A percentile compares a stretch with the other conserved stretches of the same genome.
These are phyloP conservation scores for Beauveria bassiana DNA, from an alignment of 2,329 filamentous ascomycete genomes.

Conservation along the genomic window DNA sequence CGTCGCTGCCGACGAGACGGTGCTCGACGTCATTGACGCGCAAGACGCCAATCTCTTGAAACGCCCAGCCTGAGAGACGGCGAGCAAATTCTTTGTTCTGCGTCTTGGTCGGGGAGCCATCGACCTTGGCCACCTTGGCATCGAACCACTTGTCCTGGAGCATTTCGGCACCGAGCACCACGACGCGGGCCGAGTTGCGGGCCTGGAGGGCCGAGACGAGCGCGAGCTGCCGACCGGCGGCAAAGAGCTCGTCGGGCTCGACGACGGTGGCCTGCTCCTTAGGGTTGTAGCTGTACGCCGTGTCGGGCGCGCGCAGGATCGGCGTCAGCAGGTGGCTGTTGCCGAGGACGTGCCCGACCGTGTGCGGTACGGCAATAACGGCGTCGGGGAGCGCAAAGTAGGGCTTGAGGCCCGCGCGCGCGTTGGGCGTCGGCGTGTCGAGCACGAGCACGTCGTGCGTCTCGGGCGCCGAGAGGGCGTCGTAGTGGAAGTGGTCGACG, in stretches of 20 bases:
- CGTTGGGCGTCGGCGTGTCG: constrained; percentile 51
- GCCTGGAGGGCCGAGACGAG: constrained; percentile 84
- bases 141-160: constrained; percentile 86
- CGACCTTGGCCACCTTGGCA: constrained; percentile 61
- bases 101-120: constrained; percentile 46
- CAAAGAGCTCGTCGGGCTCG: constrained; percentile 69
- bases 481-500: constrained; percentile 95
- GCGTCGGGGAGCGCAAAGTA: constrained; percentile 55
- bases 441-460: constrained; percentile 84
- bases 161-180: constrained; percentile 78
- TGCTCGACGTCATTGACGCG: constrained; percentile 80
- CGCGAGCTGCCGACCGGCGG: constrained; percentile 72
- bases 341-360: constrained; percentile 75
- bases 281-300: constrained; percentile 88
- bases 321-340: constrained; percentile 70
- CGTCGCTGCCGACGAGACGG: constrained; percentile 48
- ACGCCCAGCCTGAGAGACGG: constrained; percentile 86
- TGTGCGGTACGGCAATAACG: constrained; percentile 72
- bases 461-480: constrained; percentile 66
- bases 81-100: constrained; percentile 80
- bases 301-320: constrained; percentile 72
- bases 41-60: constrained; percentile 87
- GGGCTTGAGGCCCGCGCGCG: constrained; percentile 63
- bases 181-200: constrained; percentile 85
- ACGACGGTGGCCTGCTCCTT: constrained; percentile 70